Evolutionary conservation across 2,329 filamentous ascomycete genomes (phyloP), one percentile per base, ranked within the genome.

Genomic region (Colletotrichum noveboracense): DNA sequence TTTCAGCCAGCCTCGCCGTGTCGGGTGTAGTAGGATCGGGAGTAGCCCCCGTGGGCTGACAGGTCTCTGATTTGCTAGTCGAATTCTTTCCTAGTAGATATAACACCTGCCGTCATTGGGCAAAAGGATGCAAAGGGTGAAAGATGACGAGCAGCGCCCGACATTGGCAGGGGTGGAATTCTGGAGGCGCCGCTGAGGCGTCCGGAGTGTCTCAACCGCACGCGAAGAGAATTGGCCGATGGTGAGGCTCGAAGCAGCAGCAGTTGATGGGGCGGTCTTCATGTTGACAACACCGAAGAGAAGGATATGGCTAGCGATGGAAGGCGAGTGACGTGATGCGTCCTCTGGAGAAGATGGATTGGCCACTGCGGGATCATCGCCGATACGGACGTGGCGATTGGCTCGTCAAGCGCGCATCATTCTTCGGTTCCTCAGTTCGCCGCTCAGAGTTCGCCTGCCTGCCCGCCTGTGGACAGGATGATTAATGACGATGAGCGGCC

Each of bases 401-500:
- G 69, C 56, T n/a, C 26, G 36, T 48, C 24, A 48, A 26, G 62
- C 55, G 30, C 68, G 30, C 62, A 72, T 62, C 38, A 38, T 67
- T 26, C 28, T 61, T 61, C 28, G 61, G 21, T 28, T 18, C 28
- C 36, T 64, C 70, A 32, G 18, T 61, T 38, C 38, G 62, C 69
- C 69, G 69, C 72, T 55, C 38, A 38, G 32, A 62, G 72, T 30
- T 52, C 30, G 56, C 43, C 43, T 52, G 48, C 64, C 26, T 52
- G 38, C 38, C 30, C 70, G 61, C 64, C 14, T 65, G 68, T 66
- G 18, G 52, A 34, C 43, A 61, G 36, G 70, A 43, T 32, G 56
- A 66, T 52, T 73, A 58, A 75, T 73, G 56, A 75, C 73, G 64
- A 75, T 68, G 38, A 32, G 48, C 70, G 34, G 43, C 28, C 34